Conservation (phyloP, 305 asterid genomes). For the Euphrasia arctica region DNA sequence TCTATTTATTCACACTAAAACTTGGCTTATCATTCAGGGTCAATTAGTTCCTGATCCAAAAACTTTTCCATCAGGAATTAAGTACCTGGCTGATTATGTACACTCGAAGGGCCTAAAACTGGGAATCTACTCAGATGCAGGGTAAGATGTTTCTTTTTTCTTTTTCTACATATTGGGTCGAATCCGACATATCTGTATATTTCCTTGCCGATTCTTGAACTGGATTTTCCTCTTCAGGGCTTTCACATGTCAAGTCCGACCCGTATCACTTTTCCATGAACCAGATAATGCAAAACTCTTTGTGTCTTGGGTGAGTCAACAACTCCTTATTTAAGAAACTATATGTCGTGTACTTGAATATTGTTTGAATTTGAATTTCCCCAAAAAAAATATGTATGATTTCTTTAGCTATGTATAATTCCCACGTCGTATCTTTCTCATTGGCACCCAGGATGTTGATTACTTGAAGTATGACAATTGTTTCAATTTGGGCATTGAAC, state of each 20-base stretch:
- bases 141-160: conserved; percentile 47
- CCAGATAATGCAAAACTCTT: conserved; percentile 70
- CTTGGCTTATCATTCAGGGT: conserved; percentile 47
- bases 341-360: too few relatives aligned
- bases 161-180: background rate
- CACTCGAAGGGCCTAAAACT: conserved; percentile 90
- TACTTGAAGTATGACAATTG: conserved; percentile 98
- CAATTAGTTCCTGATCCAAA: conserved; percentile 61
- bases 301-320: conserved; percentile 93
- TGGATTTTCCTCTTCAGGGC: conserved; percentile 39
- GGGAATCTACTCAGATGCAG: conserved; percentile 97
- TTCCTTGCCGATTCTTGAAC: conserved; percentile 14
- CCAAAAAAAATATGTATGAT: too few relatives aligned
- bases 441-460: conserved; percentile 61
- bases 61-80: conserved; percentile 83
- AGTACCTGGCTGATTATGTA: conserved; percentile 83
- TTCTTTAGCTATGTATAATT: too few relatives aligned
- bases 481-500: conserved; percentile 83
- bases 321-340: background rate
- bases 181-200: conserved; percentile 7
- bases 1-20: background rate
- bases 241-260: conserved; percentile 87
- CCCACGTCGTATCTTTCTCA: background rate
- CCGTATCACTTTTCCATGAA: conserved; percentile 91
- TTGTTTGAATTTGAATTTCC: too few relatives aligned